phyloP scores from a whole-genome alignment of 1,139 yeast genomes.

The Zygosaccharomyces sapae region DNA sequence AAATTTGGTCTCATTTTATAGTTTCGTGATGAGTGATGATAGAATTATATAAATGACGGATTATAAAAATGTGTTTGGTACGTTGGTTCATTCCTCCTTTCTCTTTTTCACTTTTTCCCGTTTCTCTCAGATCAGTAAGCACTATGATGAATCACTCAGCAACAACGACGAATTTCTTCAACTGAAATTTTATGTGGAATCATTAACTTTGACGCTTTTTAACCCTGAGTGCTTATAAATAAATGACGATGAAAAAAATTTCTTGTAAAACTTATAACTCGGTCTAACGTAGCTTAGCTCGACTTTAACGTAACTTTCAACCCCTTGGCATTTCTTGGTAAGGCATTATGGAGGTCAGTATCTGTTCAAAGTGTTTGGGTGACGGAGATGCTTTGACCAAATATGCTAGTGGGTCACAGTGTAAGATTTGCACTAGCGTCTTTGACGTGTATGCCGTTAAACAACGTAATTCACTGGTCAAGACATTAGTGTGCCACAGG shows the following conservation, averaged over 20 bases:
- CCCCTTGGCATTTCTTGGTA: neutral
- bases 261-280: neutral
- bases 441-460: conserved; percentile 80
- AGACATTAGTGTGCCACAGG: conserved; percentile 54
- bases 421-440: conserved; percentile 77
- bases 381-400: conserved; percentile 63
- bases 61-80: no score
- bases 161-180: conserved; percentile 46
- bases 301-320: neutral
- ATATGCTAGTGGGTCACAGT: conserved; percentile 70
- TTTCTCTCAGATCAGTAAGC: neutral
- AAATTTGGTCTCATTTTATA: neutral
- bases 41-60: conserved; percentile 2
- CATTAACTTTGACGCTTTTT: conserved; percentile 36
- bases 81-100: neutral
- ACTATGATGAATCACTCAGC: conserved; percentile 40
- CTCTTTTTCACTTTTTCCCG: neutral
- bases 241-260: neutral
- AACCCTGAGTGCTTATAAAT: conserved; percentile 26
- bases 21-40: neutral
- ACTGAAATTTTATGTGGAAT: conserved; percentile 41
- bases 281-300: no score
- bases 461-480: conserved; percentile 36
- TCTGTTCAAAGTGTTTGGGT: conserved; percentile 75
- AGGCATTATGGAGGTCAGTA: conserved; percentile 3